phyloP scores from a whole-genome alignment of 2,329 filamentous ascomycete genomes.

The Diaporthe sp. region DNA sequence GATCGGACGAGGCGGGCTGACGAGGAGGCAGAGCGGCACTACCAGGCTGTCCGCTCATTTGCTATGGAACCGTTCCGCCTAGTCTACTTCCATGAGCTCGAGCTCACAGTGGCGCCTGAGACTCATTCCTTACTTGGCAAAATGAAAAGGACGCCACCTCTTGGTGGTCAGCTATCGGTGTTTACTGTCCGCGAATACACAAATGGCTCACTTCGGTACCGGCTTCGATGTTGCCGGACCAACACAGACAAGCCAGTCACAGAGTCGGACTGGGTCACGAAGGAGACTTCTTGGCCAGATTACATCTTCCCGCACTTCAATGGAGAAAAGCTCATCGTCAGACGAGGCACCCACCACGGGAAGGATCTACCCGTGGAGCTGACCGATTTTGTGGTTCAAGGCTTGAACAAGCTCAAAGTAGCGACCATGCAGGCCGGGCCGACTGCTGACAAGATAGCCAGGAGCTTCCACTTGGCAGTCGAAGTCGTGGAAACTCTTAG shows the following conservation, averaged over 20 bases:
- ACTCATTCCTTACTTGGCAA: slow-evolving; percentile 49
- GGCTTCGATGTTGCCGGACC: slow-evolving; percentile 72
- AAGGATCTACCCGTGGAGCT: slow-evolving; percentile 83
- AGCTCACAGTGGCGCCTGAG: slow-evolving; percentile 56
- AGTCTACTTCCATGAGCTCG: slow-evolving; percentile 52
- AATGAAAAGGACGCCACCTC: slow-evolving; percentile 42
- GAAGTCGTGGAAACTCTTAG: slow-evolving; percentile 72
- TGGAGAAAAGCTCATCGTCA: slow-evolving; percentile 61
- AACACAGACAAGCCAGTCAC: slow-evolving; percentile 41
- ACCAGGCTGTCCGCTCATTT: slow-evolving; percentile 67
- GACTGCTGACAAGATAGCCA: slow-evolving; percentile 30
- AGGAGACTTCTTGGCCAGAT: slow-evolving; percentile 77
- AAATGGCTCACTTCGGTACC: slow-evolving; percentile 69
- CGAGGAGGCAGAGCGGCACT: slow-evolving; percentile 52
- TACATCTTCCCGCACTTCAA: slow-evolving; percentile 79
- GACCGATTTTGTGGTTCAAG: slow-evolving; percentile 66
- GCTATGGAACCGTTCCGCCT: slow-evolving; percentile 55
- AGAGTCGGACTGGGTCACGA: slow-evolving; percentile 69
- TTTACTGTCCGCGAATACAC: slow-evolving; percentile 52
- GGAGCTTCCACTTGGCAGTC: slow-evolving; percentile 72
- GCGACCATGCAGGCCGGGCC: slow-evolving; percentile 47
- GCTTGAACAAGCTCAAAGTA: slow-evolving; percentile 71
- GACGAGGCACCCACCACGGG: slow-evolving; percentile 77
- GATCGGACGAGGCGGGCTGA: slow-evolving; percentile 48
- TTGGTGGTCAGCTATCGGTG: slow-evolving; percentile 31